Evolutionary conservation across 2,329 filamentous ascomycete genomes (phyloP), one percentile per base, ranked within the genome.

Genomic region (Cordyceps farinosa): DNA sequence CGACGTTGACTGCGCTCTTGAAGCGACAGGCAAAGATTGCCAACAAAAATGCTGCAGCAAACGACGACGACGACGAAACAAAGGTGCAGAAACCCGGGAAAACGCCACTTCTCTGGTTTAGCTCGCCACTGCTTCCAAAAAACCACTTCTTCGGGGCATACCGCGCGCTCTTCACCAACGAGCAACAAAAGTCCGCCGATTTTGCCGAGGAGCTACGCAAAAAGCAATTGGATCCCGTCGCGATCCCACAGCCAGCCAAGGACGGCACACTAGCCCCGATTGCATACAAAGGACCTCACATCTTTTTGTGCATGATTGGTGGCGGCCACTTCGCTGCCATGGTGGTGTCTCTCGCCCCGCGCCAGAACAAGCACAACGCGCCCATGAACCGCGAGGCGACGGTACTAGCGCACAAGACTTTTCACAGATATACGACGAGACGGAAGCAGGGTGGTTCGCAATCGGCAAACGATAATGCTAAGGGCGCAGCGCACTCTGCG

Each of bases 301-400:
- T 97, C 56, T 98, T 99, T 73, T 84, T 99, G 54, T 98, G 93
- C 76, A 99, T 99, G 95, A 96, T 99, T 57, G 95, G 95, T 30
- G 95, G 95, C 65, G 95, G 95, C 0, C 95, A 99, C 74, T 99
- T 99, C 72, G 95, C 95, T 0, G 95, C 91, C 57, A 98, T 98
- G 93, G 82, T 98, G 11, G 90, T 99, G 11, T 92, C 92, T 0
- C 82, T 98, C 4, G 87, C 91, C 0, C 93, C 95, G 0, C 90
- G 92, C 66, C 80, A 90, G 60, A 85, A 86, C 44, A 94, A 91
- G 72, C 86, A 86, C 59, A 80, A 82, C 17, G 90, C 90, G 0
- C 82, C 89, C 1, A 85, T 96, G 72, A 92, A 96, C 67, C 84
- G 91, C 60, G 90, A 96, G 71, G 92, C 94, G 6, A 90, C 89